Evolutionary conservation across 192 early-diverging fungal genomes (phyloP).

Genomic region (Coemansia sp.): DNA sequence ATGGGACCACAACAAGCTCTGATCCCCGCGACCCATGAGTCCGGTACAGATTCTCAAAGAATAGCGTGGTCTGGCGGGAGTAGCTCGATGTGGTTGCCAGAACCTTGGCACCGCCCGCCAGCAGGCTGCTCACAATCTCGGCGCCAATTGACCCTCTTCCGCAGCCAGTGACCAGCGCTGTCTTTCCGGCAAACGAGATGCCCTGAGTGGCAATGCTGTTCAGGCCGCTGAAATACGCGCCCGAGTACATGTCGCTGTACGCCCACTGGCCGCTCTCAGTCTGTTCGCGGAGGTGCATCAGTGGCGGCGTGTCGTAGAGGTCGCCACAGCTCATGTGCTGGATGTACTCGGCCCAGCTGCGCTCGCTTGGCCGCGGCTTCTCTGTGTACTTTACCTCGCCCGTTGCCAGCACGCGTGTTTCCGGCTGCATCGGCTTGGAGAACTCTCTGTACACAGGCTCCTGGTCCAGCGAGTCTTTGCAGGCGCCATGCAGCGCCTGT

Average conservation of each 20-base stretch:
- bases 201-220: no score
- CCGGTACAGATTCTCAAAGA: constrained; percentile 86
- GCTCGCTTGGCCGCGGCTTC: constrained; percentile 67
- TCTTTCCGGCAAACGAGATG: constrained; percentile 77
- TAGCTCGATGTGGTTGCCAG: constrained; percentile 91
- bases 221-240: no score
- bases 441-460: constrained; percentile 86
- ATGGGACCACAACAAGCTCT: constrained; percentile 81
- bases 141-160: constrained; percentile 90
- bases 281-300: constrained; percentile 19
- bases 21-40: constrained; percentile 80
- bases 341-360: constrained; percentile 83
- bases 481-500: constrained; percentile 70
- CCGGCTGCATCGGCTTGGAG: constrained; percentile 72
- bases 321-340: constrained; percentile 60
- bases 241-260: no score
- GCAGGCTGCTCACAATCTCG: constrained; percentile 80
- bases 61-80: constrained; percentile 56
- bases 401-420: constrained; percentile 65
- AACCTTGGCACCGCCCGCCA: constrained; percentile 90
- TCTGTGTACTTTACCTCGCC: constrained; percentile 81
- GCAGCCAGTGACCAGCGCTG: constrained; percentile 86
- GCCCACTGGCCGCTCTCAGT: constrained; percentile 57
- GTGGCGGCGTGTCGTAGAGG: constrained; percentile 20
- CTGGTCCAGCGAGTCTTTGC: constrained; percentile 63